Base-by-base conservation (phyloP, 805 yeast genomes). In the Cyberlindnera petersonii region DNA sequence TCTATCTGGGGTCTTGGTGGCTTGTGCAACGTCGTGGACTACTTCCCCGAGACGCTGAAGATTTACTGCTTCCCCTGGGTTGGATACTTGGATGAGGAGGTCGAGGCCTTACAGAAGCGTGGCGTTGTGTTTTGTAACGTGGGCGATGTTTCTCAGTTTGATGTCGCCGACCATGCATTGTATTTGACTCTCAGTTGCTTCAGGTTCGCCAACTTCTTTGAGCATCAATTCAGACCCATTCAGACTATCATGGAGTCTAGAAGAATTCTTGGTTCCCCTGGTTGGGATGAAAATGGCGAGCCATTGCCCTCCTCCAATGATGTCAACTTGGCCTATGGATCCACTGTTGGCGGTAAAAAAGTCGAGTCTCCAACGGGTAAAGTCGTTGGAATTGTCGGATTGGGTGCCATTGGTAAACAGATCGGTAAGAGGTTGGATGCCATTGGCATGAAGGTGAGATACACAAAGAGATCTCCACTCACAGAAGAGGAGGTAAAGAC, bases 111-210 rank as follows among this genome's bases (percentile, higher is more conserved):
- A 59, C 57, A 61, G 21, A 63, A 61, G 21, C 64, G 70, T 18
- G 72, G 71, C 10, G 74, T 85, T 22, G 51, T 61, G n/a, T 66
- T 85, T 46, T 75, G 85, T 46, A 81, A 85, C 56, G 79, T 79
- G 41, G 74, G 85, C 43, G 63, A 73, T 13, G 66, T 42, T 17
- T 40, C 43, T n/a, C 40, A 35, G 28, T 74, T 68, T 26, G 80
- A 83, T 11, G 94, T 85, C 19, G 84, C 89, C 3, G 93, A 85
- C 47, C 61, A 78, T 39, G 89, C 81, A 3, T 60, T 82, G 30
- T 72, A 65, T 52, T 68, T 79, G 49, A 65, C 83, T 0, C 55
- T 84, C 41, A 69, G 76, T 31, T 70, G 77, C 26, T 81, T 79
- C 63, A 68, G 93, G 45, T 68, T 72, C 55, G 73, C 75, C 47